A percentile compares a stretch with the other conserved stretches of the same genome.
These are phyloP conservation scores for Leishmania guyanensis DNA, from an alignment of 208 protist species.

Conservation along the genomic window DNA sequence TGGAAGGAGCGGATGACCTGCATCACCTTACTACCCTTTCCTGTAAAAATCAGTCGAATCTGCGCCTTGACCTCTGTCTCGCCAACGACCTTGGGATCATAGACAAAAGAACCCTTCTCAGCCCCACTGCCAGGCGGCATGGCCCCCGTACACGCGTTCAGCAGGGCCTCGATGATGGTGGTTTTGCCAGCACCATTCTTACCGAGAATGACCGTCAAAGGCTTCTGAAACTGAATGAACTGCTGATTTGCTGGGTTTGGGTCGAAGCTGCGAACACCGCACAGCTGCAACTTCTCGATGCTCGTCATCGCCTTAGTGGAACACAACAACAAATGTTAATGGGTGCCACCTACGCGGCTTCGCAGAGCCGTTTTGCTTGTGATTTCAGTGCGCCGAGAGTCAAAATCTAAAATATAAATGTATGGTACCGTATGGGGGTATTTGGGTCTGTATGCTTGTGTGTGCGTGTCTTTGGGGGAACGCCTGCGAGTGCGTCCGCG, in stretches of 20 bases:
- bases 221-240: slow-evolving; percentile 97
- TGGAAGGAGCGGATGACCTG: slow-evolving; percentile 94
- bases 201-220: slow-evolving; percentile 99
- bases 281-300: slow-evolving; percentile 96
- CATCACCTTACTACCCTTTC: slow-evolving; percentile 80
- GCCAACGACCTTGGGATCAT: slow-evolving; percentile 97
- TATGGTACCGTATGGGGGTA: not conserved
- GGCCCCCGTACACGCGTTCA: slow-evolving; percentile 97
- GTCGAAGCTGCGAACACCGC: slow-evolving; percentile 97
- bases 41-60: slow-evolving; percentile 95
- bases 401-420: not conserved
- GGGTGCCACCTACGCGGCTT: not conserved
- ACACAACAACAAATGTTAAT: not conserved
- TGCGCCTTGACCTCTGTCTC: slow-evolving; percentile 97
- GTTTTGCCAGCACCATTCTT: slow-evolving; percentile 97
- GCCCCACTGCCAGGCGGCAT: slow-evolving; percentile 95
- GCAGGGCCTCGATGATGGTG: slow-evolving; percentile 98
- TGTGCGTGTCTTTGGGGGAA: not conserved
- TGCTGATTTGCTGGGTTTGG: slow-evolving; percentile 81
- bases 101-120: slow-evolving; percentile 96
- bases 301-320: slow-evolving; percentile 87
- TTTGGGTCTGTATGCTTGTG: not conserved
- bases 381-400: not conserved
- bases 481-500: not conserved
- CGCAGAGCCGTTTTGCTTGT: not conserved